Base-by-base conservation (phyloP, 176 grass and related monocot genomes). In the Ensete ventricosum region DNA sequence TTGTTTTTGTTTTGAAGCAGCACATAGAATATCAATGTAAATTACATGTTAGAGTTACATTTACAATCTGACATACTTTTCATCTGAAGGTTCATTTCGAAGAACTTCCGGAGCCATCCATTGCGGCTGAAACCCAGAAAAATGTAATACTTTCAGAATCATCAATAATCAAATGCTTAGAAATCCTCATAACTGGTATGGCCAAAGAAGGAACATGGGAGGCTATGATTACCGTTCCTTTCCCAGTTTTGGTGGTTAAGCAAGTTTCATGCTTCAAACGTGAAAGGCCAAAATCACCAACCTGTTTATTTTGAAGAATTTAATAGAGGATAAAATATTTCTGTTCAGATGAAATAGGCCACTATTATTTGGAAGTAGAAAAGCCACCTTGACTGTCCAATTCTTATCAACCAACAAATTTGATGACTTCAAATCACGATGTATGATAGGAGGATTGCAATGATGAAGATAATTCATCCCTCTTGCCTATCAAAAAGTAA, bases 391-490 rank as follows among this genome's bases (percentile, higher is more conserved):
- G 6, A 99, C 91, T 64, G 79, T 99, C 96, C 96, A 99, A 86
- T 99, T 99, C 86, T 86, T 99, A 77, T 99, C 96, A 20, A 99
- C 96, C 81, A 99, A 89, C 64, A 99, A 83, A 83, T 99, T 99
- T 59, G 96, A 95, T 9, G 96, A 95, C 82, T 99, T 99, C 76
- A 99, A 79, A 91, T 99, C 96, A 71, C 91, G 91, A 84, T 99
- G 96, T 66, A 99, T 87, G 63, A 99, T 89, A 54, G 84, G 91
- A 69, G 96, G 91, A 52, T 89, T 89, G 68, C 14, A 95, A 84
- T 92, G 96, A 73, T 99, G 96, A 88, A 99, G 91, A 89, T 99
- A 92, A 89, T 91, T 99, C 96, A 99, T 95, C 57, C 96, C 96
- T 71, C 88, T 90, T 82, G 88, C 88, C 96, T 99, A 84, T 52